Evolutionary conservation across 2,329 filamentous ascomycete species (phyloP).

Genomic region (Reticulascus tulasneorum): DNA sequence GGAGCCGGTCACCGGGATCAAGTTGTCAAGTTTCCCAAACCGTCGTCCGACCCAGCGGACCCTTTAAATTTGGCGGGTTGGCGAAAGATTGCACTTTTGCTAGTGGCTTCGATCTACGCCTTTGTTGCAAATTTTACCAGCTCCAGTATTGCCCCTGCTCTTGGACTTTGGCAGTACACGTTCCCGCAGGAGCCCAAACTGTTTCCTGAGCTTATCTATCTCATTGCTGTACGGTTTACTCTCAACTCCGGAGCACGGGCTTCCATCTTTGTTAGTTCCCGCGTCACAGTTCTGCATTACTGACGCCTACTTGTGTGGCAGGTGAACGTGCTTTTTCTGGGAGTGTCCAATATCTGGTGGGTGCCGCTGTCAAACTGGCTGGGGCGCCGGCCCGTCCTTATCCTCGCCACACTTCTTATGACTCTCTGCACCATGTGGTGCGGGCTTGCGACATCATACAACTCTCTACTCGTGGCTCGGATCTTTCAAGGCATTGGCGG

Average conservation of each 20-base stretch:
- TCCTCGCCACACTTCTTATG: conserved; percentile 24
- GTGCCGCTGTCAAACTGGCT: conserved; percentile 32
- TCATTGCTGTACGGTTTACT: conserved; percentile 29
- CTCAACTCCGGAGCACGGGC: too few species aligned
- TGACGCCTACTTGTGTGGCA: conserved; percentile 4
- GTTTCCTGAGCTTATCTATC: conserved; percentile 20
- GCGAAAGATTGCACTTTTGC: conserved; percentile 25
- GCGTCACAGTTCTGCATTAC: not conserved
- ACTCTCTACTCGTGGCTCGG: conserved; percentile 22
- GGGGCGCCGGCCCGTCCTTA: conserved; percentile 26
- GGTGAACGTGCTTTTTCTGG: conserved; percentile 29
- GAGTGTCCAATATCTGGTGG: conserved; percentile 29
- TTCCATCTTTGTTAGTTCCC: not conserved
- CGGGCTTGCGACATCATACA: conserved; percentile 18
- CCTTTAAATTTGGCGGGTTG: conserved; percentile 30
- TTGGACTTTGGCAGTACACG: conserved; percentile 24
- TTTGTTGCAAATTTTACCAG: conserved; percentile 29
- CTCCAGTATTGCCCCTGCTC: conserved; percentile 26
- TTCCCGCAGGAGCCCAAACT: conserved; percentile 22
- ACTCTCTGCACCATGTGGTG: conserved; percentile 22
- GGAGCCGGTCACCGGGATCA: conserved; percentile 1
- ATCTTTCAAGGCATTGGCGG: conserved; percentile 29
- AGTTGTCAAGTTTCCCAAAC: conserved; percentile 18
- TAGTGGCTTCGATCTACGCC: conserved; percentile 24
- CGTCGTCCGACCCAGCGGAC: conserved; percentile 27